Percentiles rank a stretch among this genome's conserved stretches.
phyloP scores from a whole-genome alignment of 2,329 filamentous ascomycete species.

The Lachnellula cervina region DNA sequence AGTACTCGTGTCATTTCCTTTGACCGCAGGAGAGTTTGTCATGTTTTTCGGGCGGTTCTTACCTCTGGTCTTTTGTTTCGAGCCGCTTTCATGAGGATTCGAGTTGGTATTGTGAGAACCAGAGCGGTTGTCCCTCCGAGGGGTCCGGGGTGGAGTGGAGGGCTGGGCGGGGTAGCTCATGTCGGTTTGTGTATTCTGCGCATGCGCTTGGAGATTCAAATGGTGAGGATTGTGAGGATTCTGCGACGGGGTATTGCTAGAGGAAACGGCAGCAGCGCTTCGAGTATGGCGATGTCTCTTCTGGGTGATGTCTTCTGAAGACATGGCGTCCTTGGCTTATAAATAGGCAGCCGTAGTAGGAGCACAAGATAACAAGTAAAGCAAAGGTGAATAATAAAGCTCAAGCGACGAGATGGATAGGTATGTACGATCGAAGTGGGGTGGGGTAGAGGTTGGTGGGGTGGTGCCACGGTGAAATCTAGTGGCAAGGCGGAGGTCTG shows the following conservation, averaged over 20 bases:
- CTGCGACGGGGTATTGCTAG: slow-evolving; percentile 23
- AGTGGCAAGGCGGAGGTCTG: slow-evolving; percentile 20
- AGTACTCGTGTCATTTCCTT: slow-evolving; percentile 23
- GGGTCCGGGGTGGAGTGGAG: slow-evolving; percentile 32
- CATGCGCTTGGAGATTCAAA: slow-evolving; percentile 36
- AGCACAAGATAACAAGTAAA: slow-evolving; percentile 14
- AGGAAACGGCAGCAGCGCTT: slow-evolving; percentile 22
- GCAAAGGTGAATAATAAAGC: slow-evolving; percentile 3
- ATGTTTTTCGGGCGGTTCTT: slow-evolving; percentile 31
- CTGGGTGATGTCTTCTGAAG: slow-evolving; percentile 35
- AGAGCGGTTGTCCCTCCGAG: slow-evolving; percentile 23
- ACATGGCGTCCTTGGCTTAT: slow-evolving; percentile 44
- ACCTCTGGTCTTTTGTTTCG: slow-evolving; percentile 29
- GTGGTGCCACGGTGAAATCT: background rate
- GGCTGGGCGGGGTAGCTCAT: slow-evolving; percentile 23
- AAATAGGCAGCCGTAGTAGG: slow-evolving; percentile 38
- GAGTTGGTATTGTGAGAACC: slow-evolving; percentile 18
- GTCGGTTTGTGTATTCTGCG: slow-evolving; percentile 31
- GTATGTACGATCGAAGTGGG: slow-evolving; percentile 3
- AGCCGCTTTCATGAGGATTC: slow-evolving; percentile 20
- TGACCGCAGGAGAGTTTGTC: slow-evolving; percentile 25
- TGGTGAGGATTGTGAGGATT: slow-evolving; percentile 43
- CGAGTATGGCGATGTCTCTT: slow-evolving; percentile 31
- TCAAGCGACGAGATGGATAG: background rate
- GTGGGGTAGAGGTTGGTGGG: slow-evolving; percentile 1